Conservation (phyloP, 2,329 filamentous ascomycete species). For the Huntiella moniliformis region DNA sequence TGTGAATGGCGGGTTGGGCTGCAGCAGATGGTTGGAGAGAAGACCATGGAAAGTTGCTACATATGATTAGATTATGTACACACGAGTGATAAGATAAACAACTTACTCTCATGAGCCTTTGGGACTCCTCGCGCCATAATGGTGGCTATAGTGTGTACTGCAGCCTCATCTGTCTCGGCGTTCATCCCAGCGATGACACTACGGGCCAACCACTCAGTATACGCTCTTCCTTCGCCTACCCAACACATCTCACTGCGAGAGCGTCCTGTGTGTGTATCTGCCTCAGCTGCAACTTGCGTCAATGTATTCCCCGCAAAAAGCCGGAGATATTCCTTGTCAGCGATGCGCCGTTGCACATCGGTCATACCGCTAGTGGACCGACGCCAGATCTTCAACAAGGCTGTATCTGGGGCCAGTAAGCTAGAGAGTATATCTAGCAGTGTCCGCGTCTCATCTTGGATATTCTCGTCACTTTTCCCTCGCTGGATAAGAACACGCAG, state of each 20-base stretch:
- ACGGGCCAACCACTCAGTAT: conserved; percentile 51
- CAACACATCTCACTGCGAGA: conserved; percentile 23
- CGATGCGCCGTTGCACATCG: conserved; percentile 17
- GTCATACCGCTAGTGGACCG: conserved; percentile 11
- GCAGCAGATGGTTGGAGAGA: no score
- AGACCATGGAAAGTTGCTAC: no score
- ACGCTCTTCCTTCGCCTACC: conserved; percentile 45
- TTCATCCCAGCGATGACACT: conserved; percentile 34
- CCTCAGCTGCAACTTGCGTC: conserved; percentile 34
- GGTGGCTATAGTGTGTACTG: no score
- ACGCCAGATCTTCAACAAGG: conserved; percentile 11
- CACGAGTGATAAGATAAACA: no score
- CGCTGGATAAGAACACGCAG: conserved; percentile 42
- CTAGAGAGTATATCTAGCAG: conserved; percentile 25
- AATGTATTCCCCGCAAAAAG: conserved; percentile 31
- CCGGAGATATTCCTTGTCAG: conserved; percentile 26
- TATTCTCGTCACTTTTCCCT: conserved; percentile 21
- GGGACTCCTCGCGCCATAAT: no score
- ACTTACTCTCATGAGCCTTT: no score
- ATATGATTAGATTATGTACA: no score
- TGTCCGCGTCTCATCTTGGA: conserved; percentile 14
- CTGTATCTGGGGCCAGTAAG: conserved; percentile 1
- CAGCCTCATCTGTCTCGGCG: no score
- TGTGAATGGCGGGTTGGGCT: no score
- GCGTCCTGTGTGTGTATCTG: conserved; percentile 17